phyloP scores from a whole-genome alignment of 1,139 yeast genomes.

The Debaryomyces psychrophilus region DNA sequence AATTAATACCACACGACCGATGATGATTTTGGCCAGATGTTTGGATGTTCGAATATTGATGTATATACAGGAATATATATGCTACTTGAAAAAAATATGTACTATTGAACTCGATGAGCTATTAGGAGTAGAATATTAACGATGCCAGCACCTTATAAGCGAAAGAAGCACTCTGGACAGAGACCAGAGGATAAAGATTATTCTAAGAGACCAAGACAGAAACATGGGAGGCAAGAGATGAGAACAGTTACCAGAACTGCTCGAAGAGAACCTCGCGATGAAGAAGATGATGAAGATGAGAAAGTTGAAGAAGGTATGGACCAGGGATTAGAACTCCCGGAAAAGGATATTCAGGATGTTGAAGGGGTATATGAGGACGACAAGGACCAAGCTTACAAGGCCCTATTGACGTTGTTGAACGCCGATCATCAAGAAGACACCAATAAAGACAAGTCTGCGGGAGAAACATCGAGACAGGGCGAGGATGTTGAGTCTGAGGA shows the following conservation, averaged over 20 bases:
- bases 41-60: neutral
- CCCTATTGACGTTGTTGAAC: constrained; percentile 69
- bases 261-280: constrained; percentile 28
- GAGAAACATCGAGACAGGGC: constrained; percentile 21
- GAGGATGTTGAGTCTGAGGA: constrained; percentile 28
- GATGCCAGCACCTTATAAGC: constrained; percentile 13
- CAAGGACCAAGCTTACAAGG: constrained; percentile 65
- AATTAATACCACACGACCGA: constrained; percentile 8
- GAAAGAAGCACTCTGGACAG: constrained; percentile 6
- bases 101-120: neutral
- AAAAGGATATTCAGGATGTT: constrained; percentile 14
- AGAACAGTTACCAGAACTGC: constrained; percentile 52
- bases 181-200: neutral
- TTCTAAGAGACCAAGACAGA: constrained; percentile 24
- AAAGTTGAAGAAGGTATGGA: constrained; percentile 19
- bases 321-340: constrained; percentile 7
- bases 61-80: constrained; percentile 1
- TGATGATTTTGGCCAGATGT: neutral
- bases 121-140: neutral
- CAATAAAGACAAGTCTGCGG: constrained; percentile 17
- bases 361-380: constrained; percentile 17
- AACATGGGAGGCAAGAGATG: constrained; percentile 61
- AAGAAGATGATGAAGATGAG: constrained; percentile 26
- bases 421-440: constrained; percentile 48
- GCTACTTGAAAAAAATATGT: neutral